Base-by-base conservation (phyloP, 2,329 filamentous ascomycete genomes). In the Bipolaris bicolor region DNA sequence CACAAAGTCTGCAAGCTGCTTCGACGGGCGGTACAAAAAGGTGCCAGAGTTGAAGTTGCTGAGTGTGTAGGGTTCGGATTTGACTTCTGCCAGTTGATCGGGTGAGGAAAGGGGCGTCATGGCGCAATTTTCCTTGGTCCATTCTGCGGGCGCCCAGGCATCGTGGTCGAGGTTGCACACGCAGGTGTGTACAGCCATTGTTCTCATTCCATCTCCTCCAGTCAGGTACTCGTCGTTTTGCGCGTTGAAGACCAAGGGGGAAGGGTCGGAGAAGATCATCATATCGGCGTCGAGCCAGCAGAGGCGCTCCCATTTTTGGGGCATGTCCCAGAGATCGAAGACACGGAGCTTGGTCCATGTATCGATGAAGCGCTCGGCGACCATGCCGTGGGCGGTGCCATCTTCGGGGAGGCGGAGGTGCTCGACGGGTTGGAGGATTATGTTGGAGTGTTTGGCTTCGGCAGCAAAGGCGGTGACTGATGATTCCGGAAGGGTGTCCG, bases 311-410 rank as follows among this genome's bases (percentile, higher is more conserved):
- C 66, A 66, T 3, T 37, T 33, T 22, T 36, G 45, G 7, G 47
- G 68, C 15, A 57, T 64, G 34, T 52, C 67, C 70, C 61, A 69
- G 58, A 81, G 57, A 53, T 82, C 78, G 63, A 84, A 84, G 20
- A 83, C 82, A n/a, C 81, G 78, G 3, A 85, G 74, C 63, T 84
- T 84, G 2, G 82, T 84, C 79, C 82, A 84, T 3, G 82, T 84
- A 61, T 84, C 82, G 55, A 75, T 76, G 69, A 84, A 84, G 20
- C 82, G 78, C 55, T 82, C 78, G 1, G 82, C 81, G 31, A 84
- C 81, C 55, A 78, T 74, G 39, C 76, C 74, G 48, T 75, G 67
- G 22, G 63, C 61, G 0, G 64, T 64, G 13, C 64, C 64, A 56
- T 66, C 60, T 16, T 65, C 63, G 0, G 75, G 68, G 20, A 81